A percentile compares a stretch with the other conserved stretches of the same genome.
phyloP scores from a whole-genome alignment of 129 eudicot species.

The Calendula officinalis region DNA sequence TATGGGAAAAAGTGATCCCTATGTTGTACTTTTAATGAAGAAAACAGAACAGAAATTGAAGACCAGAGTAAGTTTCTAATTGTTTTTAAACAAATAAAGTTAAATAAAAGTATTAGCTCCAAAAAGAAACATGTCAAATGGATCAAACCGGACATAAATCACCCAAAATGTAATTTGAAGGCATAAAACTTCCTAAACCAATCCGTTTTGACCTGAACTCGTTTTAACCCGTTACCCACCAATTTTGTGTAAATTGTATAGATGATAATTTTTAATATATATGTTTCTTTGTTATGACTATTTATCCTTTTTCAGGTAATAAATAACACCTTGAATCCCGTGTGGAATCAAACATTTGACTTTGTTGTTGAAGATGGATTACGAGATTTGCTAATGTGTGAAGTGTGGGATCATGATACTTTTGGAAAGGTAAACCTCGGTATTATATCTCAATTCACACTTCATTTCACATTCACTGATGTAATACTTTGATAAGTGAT shows the following conservation, averaged over 20 bases:
- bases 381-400: conserved; percentile 76
- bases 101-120: not conserved
- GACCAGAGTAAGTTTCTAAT: conserved; percentile 62
- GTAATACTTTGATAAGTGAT: not conserved
- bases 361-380: conserved; percentile 93
- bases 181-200: no score
- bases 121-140: not conserved
- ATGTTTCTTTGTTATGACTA: conserved; percentile 4
- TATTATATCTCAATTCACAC: not conserved
- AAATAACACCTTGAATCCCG: conserved; percentile 75
- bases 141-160: not conserved
- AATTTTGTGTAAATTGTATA: conserved; percentile 1
- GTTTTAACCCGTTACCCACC: not conserved
- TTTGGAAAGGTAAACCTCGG: conserved; percentile 78
- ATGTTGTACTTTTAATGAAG: conserved; percentile 68
- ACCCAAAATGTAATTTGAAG: no score
- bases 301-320: conserved; percentile 55
- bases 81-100: not conserved
- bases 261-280: not conserved
- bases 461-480: not conserved
- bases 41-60: conserved; percentile 71
- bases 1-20: conserved; percentile 93
- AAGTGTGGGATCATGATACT: conserved; percentile 94
- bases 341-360: conserved; percentile 98
- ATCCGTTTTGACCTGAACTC: not conserved